Conservation (phyloP, 2,329 filamentous ascomycete genomes). For the Pestalotiopsis sp. region DNA sequence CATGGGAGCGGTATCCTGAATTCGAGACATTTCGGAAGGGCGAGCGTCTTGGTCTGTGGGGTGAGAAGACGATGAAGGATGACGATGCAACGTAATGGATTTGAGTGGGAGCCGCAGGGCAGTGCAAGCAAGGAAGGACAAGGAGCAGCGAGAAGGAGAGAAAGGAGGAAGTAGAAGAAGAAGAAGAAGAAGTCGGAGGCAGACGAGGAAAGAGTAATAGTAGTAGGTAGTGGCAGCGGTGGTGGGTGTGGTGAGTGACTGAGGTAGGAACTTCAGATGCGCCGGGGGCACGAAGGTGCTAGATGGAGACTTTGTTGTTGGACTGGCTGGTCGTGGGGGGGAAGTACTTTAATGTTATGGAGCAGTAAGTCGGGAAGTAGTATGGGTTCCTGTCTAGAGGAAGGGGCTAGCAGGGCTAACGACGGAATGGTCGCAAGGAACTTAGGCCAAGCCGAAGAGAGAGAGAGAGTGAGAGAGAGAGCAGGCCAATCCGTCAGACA, state of each 20-base stretch:
- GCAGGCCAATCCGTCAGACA: neutral
- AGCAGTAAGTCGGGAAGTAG: neutral
- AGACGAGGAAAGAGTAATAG: neutral
- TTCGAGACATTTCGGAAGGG: neutral
- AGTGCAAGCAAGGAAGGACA: neutral
- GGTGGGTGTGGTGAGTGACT: neutral
- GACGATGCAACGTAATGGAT: neutral
- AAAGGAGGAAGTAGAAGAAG: neutral
- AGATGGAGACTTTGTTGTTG: neutral
- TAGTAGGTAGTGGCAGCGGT: neutral
- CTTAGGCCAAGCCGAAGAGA: neutral
- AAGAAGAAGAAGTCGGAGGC: neutral
- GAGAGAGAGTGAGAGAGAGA: neutral
- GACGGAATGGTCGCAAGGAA: neutral
- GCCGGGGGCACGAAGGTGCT: neutral
- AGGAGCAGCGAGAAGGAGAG: neutral
- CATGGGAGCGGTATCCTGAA: slow-evolving; percentile 21
- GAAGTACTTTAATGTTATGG: neutral
- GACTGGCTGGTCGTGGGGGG: neutral
- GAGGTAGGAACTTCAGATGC: neutral
- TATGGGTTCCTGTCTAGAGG: neutral
- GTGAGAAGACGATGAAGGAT: neutral
- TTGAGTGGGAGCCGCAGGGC: neutral
- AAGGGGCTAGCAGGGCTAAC: neutral
- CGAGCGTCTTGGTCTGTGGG: neutral